Evolutionary conservation across 78 protist genomes (phyloP).

Genomic region (Dictyostelium capitatum): DNA sequence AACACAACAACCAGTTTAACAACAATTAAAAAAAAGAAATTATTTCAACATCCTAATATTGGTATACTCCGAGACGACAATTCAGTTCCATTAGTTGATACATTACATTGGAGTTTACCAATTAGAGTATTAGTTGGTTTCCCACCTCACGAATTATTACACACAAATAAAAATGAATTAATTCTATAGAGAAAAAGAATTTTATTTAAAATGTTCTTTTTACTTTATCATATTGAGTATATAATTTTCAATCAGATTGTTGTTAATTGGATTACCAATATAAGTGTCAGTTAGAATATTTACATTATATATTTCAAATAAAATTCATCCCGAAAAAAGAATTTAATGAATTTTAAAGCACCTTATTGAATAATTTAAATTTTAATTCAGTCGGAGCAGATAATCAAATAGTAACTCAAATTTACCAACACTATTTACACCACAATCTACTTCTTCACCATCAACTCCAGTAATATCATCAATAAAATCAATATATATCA

Average conservation of each 20-base stretch:
- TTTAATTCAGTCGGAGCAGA: too few species aligned
- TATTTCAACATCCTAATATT: constrained; percentile 22
- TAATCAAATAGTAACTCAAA: neutral
- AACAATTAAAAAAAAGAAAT: neutral
- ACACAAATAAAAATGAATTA: constrained; percentile 65
- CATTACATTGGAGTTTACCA: constrained; percentile 79
- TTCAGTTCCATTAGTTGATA: constrained; percentile 48
- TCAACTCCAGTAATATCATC: constrained; percentile 12
- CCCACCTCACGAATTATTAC: constrained; percentile 72
- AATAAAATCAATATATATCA: neutral
- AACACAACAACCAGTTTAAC: neutral
- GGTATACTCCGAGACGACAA: constrained; percentile 56
- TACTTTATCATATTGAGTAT: too few species aligned
- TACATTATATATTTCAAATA: too few species aligned
- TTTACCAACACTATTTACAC: constrained; percentile 6
- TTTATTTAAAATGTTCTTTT: too few species aligned
- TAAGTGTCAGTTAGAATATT: too few species aligned
- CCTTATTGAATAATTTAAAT: too few species aligned
- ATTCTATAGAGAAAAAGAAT: constrained; percentile 27
- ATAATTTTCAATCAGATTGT: neutral
- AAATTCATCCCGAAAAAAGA: too few species aligned
- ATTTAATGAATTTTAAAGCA: too few species aligned
- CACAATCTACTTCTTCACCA: neutral
- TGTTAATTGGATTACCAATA: constrained; percentile 50
- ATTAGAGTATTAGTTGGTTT: constrained; percentile 66